Percentiles rank a stretch among this genome's conserved stretches.
Evolutionary conservation across 1,284 basidiomycete genomes (phyloP).

Genomic region (Takashimella tepidaria): DNA sequence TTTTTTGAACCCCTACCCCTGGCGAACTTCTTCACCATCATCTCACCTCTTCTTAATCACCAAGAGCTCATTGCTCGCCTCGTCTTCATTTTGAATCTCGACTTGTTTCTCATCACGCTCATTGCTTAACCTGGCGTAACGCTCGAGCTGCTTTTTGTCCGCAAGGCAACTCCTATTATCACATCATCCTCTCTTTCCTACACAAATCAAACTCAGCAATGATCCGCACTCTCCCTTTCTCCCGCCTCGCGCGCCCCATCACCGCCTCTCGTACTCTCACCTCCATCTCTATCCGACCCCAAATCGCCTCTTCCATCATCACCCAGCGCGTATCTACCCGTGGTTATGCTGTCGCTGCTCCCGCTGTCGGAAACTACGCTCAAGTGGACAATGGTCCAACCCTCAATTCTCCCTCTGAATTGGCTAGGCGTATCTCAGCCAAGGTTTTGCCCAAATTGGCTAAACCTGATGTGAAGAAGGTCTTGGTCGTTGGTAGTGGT

Average conservation of each 20-base stretch:
- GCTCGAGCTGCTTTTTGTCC: too few relatives aligned
- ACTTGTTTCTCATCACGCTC: background rate
- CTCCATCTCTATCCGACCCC: background rate
- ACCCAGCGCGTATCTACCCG: background rate
- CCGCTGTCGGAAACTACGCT: constrained; percentile 67
- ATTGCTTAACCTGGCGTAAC: too few relatives aligned
- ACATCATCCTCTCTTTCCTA: background rate
- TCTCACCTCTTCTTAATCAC: background rate
- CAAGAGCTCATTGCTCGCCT: background rate
- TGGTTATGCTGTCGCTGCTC: constrained; percentile 62
- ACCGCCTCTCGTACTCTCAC: background rate
- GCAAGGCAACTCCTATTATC: too few relatives aligned
- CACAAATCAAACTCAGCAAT: too few relatives aligned
- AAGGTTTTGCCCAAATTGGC: constrained; percentile 76
- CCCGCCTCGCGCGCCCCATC: background rate
- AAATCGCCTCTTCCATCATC: background rate
- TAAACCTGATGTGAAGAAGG: constrained; percentile 83
- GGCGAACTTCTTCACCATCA: too few relatives aligned
- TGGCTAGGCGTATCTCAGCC: constrained; percentile 84
- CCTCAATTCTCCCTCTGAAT: constrained; percentile 83
- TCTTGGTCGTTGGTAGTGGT: constrained; percentile 93
- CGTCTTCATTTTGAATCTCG: too few relatives aligned
- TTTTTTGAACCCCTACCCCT: too few relatives aligned
- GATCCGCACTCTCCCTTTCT: background rate
- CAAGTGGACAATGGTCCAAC: constrained; percentile 69